Evolutionary conservation across 2,329 filamentous ascomycete genomes (phyloP).

Genomic region (Immersiporthe knoxdaviesiana): DNA sequence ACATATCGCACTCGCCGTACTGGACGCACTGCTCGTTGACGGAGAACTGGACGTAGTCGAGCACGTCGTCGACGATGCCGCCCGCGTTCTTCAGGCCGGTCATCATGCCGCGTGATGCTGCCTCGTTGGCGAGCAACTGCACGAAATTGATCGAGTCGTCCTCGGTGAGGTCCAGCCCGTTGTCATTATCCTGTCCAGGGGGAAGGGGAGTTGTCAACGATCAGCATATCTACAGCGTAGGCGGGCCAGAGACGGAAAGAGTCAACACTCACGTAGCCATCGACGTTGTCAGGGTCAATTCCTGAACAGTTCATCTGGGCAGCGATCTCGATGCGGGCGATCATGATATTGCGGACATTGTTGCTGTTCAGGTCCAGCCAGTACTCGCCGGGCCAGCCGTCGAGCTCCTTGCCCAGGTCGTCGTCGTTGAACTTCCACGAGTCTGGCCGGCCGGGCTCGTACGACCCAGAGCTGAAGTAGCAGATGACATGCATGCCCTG

Average conservation of each 20-base stretch:
- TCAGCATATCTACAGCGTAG: background rate
- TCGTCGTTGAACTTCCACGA: conserved; percentile 53
- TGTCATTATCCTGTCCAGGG: conserved; percentile 55
- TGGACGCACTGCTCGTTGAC: conserved; percentile 66
- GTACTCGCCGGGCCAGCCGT: conserved; percentile 68
- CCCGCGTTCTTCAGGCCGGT: conserved; percentile 72
- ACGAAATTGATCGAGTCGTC: conserved; percentile 62
- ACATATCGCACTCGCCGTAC: conserved; percentile 56
- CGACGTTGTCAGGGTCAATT: conserved; percentile 73
- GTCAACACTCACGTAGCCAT: conserved; percentile 60
- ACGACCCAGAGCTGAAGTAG: conserved; percentile 75
- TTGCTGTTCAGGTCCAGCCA: conserved; percentile 65
- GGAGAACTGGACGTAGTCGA: conserved; percentile 61
- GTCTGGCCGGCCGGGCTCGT: conserved; percentile 66
- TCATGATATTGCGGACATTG: conserved; percentile 68
- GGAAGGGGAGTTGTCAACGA: background rate
- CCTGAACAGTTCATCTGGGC: conserved; percentile 66
- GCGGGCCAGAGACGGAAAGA: conserved; percentile 19
- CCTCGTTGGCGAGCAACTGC: conserved; percentile 60
- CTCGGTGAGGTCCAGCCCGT: conserved; percentile 62
- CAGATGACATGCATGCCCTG: conserved; percentile 67
- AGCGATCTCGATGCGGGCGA: conserved; percentile 60
- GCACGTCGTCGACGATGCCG: conserved; percentile 55
- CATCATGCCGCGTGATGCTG: conserved; percentile 58
- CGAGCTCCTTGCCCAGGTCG: conserved; percentile 62